These are phyloP conservation scores for Phytophthora macrochlamydospora DNA, from an alignment of 352 stramenopile species.

Conservation along the genomic window DNA sequence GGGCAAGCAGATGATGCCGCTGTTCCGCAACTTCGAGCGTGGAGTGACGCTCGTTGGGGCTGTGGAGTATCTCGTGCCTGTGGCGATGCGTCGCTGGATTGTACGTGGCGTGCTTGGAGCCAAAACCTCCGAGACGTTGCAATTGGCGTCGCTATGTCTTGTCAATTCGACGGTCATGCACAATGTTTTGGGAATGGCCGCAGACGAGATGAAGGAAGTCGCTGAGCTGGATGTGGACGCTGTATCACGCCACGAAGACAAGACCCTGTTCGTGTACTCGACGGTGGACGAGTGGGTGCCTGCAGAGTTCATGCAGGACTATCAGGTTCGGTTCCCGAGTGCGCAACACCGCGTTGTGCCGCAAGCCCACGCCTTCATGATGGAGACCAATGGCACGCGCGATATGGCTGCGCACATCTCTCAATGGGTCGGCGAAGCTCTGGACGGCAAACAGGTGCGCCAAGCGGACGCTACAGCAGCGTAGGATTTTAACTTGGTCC, in stretches of 20 bases:
- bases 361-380: slow-evolving; percentile 81
- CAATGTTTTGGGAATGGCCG: slow-evolving; percentile 72
- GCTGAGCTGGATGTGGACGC: slow-evolving; percentile 47
- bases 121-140: slow-evolving; percentile 46
- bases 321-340: slow-evolving; percentile 52
- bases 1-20: slow-evolving; percentile 47
- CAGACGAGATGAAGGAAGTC: slow-evolving; percentile 66
- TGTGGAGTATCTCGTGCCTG: slow-evolving; percentile 51
- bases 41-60: slow-evolving; percentile 40
- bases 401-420: slow-evolving; percentile 73
- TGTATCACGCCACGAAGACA: slow-evolving; percentile 46
- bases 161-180: slow-evolving; percentile 60
- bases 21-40: slow-evolving; percentile 49
- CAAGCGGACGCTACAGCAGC: slow-evolving; percentile 19
- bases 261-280: slow-evolving; percentile 74
- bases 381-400: slow-evolving; percentile 60
- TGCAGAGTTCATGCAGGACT: slow-evolving; percentile 58
- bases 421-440: slow-evolving; percentile 52
- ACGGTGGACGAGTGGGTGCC: slow-evolving; percentile 73
- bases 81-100: slow-evolving; percentile 49
- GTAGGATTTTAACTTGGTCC: slow-evolving; percentile 7
- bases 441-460: slow-evolving; percentile 32
- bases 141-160: slow-evolving; percentile 56
- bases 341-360: slow-evolving; percentile 55
- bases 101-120: slow-evolving; percentile 44